These are phyloP conservation scores for Iberis pinnata DNA, from an alignment of 345 rosid genomes.

Conservation along the genomic window DNA sequence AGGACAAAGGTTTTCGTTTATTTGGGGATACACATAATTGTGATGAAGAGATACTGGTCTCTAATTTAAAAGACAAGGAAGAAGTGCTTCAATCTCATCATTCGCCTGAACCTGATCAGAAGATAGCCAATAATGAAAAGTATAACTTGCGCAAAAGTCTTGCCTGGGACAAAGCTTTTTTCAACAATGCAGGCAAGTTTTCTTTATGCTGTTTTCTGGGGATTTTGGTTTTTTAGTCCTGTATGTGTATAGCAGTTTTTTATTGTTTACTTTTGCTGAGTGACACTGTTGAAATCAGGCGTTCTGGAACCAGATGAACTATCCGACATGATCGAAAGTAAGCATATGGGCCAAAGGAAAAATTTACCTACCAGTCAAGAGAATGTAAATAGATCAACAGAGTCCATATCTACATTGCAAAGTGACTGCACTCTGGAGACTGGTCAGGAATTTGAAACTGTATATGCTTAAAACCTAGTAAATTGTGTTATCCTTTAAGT, in stretches of 20 bases:
- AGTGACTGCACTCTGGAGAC: conserved; percentile 53
- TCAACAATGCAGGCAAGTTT: conserved; percentile 68
- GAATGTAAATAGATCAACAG: conserved; percentile 57
- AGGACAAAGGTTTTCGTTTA: conserved; percentile 27
- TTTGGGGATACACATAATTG: conserved; percentile 28
- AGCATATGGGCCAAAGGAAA: conserved; percentile 33
- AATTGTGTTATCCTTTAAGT: conserved; percentile 7
- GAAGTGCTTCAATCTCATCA: conserved; percentile 24
- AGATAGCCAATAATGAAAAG: too few species aligned
- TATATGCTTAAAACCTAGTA: too few species aligned
- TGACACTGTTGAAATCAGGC: conserved; percentile 37
- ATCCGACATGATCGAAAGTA: conserved; percentile 59
- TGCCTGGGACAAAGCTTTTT: conserved; percentile 94
- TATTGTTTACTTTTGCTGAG: conserved; percentile 10
- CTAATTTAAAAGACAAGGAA: conserved; percentile 11
- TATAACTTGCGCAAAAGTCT: conserved; percentile 75
- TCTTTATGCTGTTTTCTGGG: neutral
- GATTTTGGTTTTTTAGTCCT: neutral
- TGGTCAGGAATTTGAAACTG: conserved; percentile 26
- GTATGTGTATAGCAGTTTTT: neutral
- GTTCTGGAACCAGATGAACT: conserved; percentile 83
- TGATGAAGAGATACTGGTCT: too few species aligned
- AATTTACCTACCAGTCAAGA: conserved; percentile 60
- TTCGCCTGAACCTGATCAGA: conserved; percentile 33
- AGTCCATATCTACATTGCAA: conserved; percentile 65